phyloP scores from a whole-genome alignment of 768 basidiomycete genomes.

The Lactifluus echinatus region DNA sequence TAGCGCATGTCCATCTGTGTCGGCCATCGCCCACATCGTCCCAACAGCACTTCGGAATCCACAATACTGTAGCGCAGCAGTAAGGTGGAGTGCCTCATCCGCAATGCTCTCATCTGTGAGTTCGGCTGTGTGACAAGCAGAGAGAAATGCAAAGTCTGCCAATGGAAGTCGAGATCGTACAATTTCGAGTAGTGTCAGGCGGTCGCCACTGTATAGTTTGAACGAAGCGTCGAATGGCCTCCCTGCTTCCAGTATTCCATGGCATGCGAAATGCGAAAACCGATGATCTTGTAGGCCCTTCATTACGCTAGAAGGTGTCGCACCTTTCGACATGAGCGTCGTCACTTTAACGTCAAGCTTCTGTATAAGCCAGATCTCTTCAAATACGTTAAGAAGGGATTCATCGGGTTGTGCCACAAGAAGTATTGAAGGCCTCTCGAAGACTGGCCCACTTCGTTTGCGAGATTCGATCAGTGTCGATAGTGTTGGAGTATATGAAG shows the following conservation, averaged over 20 bases:
- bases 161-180: no score
- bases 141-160: no score
- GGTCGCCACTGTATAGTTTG: no score
- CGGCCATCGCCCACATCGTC: no score
- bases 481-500: not conserved
- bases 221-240: not conserved
- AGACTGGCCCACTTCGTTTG: not conserved
- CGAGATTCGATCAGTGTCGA: slow-evolving; percentile 3
- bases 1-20: no score
- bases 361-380: not conserved
- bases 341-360: not conserved
- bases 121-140: no score
- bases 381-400: not conserved
- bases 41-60: no score
- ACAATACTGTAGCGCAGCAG: no score
- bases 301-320: not conserved
- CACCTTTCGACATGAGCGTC: not conserved
- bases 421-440: not conserved
- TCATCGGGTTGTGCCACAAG: not conserved
- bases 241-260: not conserved
- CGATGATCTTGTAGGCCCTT: not conserved
- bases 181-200: no score
- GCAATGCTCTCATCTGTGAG: no score
- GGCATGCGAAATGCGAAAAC: slow-evolving; percentile 7
- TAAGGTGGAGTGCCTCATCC: no score